Evolutionary conservation across 352 stramenopile species (phyloP).

Genomic region (Pythium dissimile): DNA sequence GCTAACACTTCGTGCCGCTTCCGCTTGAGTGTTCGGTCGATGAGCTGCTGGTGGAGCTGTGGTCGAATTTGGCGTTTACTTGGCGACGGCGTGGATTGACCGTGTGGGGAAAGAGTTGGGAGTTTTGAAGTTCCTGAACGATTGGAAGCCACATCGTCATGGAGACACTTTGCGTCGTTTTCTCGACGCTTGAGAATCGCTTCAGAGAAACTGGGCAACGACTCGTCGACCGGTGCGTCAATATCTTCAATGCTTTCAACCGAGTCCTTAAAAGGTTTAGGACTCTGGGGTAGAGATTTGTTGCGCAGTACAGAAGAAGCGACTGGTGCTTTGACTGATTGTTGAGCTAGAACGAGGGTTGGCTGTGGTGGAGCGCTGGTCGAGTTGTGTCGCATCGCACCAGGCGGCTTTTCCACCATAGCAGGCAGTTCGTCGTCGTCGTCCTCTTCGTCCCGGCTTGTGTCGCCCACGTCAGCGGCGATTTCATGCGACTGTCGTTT

Average conservation of each 20-base stretch:
- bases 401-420: slow-evolving; percentile 57
- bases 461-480: neutral
- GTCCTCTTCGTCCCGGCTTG: slow-evolving; percentile 18
- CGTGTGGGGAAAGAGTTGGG: too few species aligned
- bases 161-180: neutral
- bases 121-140: too few species aligned
- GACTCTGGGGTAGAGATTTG: neutral
- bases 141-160: neutral
- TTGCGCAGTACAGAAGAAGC: neutral
- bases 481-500: neutral
- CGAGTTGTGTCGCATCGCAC: neutral
- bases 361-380: too few species aligned
- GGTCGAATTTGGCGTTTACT: neutral
- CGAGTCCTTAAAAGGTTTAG: neutral
- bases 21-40: slow-evolving; percentile 43
- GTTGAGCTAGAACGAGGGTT: too few species aligned
- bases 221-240: slow-evolving; percentile 23
- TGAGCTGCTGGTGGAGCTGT: slow-evolving; percentile 57
- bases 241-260: slow-evolving; percentile 2
- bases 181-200: slow-evolving; percentile 9
- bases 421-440: slow-evolving; percentile 42
- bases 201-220: slow-evolving; percentile 33
- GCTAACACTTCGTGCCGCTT: slow-evolving; percentile 38
- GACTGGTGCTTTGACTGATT: neutral
- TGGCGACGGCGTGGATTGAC: neutral